A percentile compares a stretch with the other conserved stretches of the same genome.
phyloP scores from a whole-genome alignment of 345 rosid species.

The Crucihimalaya himalaica region DNA sequence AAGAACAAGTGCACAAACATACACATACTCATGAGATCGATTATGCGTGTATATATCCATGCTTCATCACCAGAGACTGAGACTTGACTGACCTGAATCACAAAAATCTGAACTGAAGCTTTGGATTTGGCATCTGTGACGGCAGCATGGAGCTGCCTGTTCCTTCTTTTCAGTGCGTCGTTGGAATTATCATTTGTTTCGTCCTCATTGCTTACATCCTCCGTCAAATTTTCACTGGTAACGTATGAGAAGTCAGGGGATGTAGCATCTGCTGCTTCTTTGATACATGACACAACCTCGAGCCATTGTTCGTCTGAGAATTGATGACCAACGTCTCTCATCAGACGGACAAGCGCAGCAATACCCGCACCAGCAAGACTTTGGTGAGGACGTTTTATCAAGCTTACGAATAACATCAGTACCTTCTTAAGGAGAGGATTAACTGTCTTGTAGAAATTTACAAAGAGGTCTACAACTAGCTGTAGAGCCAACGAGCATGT shows the following conservation, averaged over 20 bases:
- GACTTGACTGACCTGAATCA: slow-evolving; percentile 65
- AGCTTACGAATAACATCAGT: slow-evolving; percentile 75
- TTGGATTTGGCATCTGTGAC: slow-evolving; percentile 80
- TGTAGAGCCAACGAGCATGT: slow-evolving; percentile 93
- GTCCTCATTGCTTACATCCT: slow-evolving; percentile 39
- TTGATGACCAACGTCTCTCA: slow-evolving; percentile 84
- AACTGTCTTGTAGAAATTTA: slow-evolving; percentile 81
- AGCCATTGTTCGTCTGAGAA: slow-evolving; percentile 87
- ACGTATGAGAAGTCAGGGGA: slow-evolving; percentile 71
- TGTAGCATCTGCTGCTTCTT: slow-evolving; percentile 80
- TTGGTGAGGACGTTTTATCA: slow-evolving; percentile 90
- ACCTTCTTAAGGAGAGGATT: slow-evolving; percentile 82
- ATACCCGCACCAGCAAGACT: slow-evolving; percentile 94
- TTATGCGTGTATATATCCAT: neutral
- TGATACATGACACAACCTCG: slow-evolving; percentile 77
- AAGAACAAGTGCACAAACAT: slow-evolving; percentile 2
- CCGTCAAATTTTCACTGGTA: slow-evolving; percentile 43
- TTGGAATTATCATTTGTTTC: slow-evolving; percentile 43
- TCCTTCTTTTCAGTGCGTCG: slow-evolving; percentile 43
- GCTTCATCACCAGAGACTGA: slow-evolving; percentile 12
- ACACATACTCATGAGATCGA: slow-evolving; percentile 6
- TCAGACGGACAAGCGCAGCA: slow-evolving; percentile 87
- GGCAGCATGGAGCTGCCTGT: slow-evolving; percentile 54
- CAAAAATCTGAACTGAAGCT: slow-evolving; percentile 80
- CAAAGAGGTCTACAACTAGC: slow-evolving; percentile 90